Base-by-base conservation (phyloP, 2,329 filamentous ascomycete genomes). In the Hypomyces perniciosus region DNA sequence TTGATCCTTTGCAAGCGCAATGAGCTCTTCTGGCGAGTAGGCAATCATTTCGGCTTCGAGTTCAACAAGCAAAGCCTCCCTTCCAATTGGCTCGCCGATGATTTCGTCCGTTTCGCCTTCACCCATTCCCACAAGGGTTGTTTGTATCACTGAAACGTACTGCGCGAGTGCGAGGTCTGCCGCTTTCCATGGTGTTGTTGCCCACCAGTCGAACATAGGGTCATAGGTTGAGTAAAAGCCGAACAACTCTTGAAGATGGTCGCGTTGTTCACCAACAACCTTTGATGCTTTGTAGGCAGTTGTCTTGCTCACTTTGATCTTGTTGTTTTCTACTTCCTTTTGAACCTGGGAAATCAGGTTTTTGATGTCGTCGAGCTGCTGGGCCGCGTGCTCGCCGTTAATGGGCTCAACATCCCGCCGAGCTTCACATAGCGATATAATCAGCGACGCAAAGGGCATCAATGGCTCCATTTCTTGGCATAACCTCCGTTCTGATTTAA, bases 181-280 rank as follows among this genome's bases (percentile, higher is more conserved):
- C 2, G 65, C 59, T 2, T 62, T 57, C 56, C 74, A 78, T 1
- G 78, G 76, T 5, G 67, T 60, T 1, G 67, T 62, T 0, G 74
- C 70, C 80, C 80, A 83, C 76, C 77, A 83, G 39, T 77, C 73
- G 48, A 81, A 81, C 10, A 70, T 50, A 1, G 80, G 78, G 54
- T 83, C 76, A 56, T 82, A 83, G 3, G 72, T 73, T 30, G 68
- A 65, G 59, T 79, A 82, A 57, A 81, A 83, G 0, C 44, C 52
- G 48, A 69, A 73, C 58, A 72, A 74, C 55, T 82, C 77, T 2
- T 63, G 55, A 0, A 83, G 61, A 44, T 72, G 69, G 0, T 33
- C 46, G 0, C 65, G 62, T 4, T 83, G 60, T 28, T 72, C 62
- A 5, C 60, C 59, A 0, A 78, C 60, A 1, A 68, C 69, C 12